Base-by-base conservation (phyloP, 352 stramenopile genomes). In the Globisporangium lucens region DNA sequence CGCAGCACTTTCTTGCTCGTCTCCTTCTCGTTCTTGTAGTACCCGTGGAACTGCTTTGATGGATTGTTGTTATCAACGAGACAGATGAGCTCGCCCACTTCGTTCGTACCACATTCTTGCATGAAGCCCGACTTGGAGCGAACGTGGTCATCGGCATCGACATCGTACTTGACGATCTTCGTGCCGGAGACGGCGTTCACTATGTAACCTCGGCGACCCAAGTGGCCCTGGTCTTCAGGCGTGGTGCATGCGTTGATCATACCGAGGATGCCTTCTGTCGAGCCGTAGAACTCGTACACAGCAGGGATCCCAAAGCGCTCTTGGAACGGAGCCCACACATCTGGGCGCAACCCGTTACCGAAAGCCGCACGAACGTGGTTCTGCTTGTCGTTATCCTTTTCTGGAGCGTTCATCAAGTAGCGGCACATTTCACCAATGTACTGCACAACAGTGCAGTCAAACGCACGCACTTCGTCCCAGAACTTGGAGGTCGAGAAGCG, bases 211-310 rank as follows among this genome's bases (percentile, higher is more conserved):
- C 80, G 83, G 59, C 74, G 80, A 10, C 80, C 92, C 64, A 91
- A 75, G 67, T 88, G 85, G 51, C 84, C 87, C 27, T 82, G 84
- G 30, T 93, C 85, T 2, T 64, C 75, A 3, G 72, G 73, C 12
- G 66, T 76, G 58, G 73, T 88, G 63, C 89, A 97, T 24, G 81
- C 60, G 68, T 97, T 96, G 30, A 95, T 60, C 64, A 97, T 85
- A 13, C 78, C 87, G 33, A 90, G 77, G 6, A 94, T 89, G 0
- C 89, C 90, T 72, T 98, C 93, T 0, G 93, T 98, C 0, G 92
- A 91, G 15, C 89, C 91, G 67, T 98, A 98, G 66, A 98, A 97
- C 78, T 98, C 93, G 49, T 87, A 91, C 56, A 98, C 87, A 8
- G 78, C 71, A 6, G 88, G 75, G 55, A 98, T 94, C 51, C 78